A percentile compares a stretch with the other conserved stretches of the same genome.
Conservation (phyloP, 2,329 filamentous ascomycete species). For the Hortaea werneckii region DNA sequence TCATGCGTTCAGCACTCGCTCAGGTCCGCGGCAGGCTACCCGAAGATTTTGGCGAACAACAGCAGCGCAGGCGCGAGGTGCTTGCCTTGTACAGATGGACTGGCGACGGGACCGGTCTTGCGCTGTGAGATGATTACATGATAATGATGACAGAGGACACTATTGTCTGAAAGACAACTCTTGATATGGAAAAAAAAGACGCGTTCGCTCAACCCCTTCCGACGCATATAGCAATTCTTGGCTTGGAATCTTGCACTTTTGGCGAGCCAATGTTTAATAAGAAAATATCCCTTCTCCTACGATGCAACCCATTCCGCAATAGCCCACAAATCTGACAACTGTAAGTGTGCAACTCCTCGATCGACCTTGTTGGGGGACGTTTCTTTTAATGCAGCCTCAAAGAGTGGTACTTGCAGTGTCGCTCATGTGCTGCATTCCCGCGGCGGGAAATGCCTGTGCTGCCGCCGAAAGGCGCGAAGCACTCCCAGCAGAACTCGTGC, state of each 20-base stretch:
- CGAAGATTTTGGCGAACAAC: slow-evolving; percentile 77
- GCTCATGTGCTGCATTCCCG: slow-evolving; percentile 7
- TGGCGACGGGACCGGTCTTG: slow-evolving; percentile 78
- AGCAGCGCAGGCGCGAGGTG: slow-evolving; percentile 73
- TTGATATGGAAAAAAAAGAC: no score
- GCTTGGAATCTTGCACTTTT: no score
- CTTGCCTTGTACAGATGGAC: slow-evolving; percentile 84
- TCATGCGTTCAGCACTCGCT: slow-evolving; percentile 87
- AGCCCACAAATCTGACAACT: no score
- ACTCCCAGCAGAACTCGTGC: slow-evolving; percentile 18
- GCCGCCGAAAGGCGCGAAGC: slow-evolving; percentile 8
- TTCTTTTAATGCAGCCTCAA: not conserved
- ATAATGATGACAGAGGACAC: no score
- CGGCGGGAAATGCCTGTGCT: not conserved
- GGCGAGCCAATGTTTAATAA: no score
- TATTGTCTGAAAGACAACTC: no score
- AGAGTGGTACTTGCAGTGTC: slow-evolving; percentile 1
- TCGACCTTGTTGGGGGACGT: no score
- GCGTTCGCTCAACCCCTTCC: no score
- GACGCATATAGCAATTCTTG: no score
- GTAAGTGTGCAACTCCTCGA: no score
- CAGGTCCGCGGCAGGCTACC: slow-evolving; percentile 75
- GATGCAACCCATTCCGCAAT: no score
- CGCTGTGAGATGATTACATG: slow-evolving; percentile 60
- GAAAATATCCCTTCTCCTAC: no score